Percentiles rank a stretch among this genome's conserved stretches.
phyloP scores from a whole-genome alignment of 73 alveolate species.

The Urostyla sp. region DNA sequence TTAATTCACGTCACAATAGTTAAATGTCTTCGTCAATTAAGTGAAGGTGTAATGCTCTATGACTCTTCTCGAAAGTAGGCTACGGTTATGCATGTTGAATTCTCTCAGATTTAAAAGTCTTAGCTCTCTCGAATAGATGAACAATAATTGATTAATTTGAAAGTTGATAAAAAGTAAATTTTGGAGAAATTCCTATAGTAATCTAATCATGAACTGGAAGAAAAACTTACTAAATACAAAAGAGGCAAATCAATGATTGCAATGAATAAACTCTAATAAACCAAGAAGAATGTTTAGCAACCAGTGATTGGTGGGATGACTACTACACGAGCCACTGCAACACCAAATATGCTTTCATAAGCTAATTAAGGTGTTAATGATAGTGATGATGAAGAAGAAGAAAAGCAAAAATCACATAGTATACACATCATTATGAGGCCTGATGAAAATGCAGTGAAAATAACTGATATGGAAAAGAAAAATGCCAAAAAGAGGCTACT shows the following conservation, averaged over 20 bases:
- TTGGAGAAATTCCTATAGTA: constrained; percentile 62
- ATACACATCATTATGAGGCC: constrained; percentile 51
- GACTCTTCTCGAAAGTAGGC: constrained; percentile 66
- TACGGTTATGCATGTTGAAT: constrained; percentile 65
- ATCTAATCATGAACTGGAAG: constrained; percentile 41
- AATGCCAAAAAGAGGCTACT: constrained; percentile 36
- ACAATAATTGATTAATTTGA: constrained; percentile 56
- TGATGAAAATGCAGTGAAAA: constrained; percentile 26
- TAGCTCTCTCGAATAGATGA: constrained; percentile 54
- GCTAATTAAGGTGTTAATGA: too few relatives aligned
- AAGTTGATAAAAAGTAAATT: constrained; percentile 69
- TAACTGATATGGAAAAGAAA: constrained; percentile 42
- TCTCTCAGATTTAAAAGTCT: constrained; percentile 49
- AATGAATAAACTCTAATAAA: background rate
- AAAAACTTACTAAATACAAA: constrained; percentile 27
- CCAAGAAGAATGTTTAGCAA: background rate
- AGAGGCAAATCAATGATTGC: constrained; percentile 55
- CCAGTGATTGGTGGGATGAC: background rate
- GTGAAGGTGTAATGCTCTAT: constrained; percentile 53
- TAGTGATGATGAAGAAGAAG: constrained; percentile 24
- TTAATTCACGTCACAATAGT: constrained; percentile 81
- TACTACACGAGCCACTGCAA: background rate
- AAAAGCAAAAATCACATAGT: constrained; percentile 30
- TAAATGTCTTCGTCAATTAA: constrained; percentile 70
- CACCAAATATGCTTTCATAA: background rate